Conservation (phyloP, 305 asterid genomes). For the Lippia alba region DNA sequence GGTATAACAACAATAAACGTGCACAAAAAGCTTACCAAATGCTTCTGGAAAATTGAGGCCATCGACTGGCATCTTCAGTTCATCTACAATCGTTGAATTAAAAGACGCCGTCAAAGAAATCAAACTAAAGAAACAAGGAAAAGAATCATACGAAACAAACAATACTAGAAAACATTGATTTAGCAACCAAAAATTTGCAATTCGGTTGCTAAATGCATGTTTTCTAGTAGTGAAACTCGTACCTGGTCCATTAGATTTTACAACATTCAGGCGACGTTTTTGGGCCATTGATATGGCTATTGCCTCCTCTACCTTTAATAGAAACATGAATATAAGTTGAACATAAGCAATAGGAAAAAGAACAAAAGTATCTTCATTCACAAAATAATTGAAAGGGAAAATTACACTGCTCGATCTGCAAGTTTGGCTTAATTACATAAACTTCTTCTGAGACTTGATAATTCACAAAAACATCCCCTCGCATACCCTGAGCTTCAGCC, state of each 20-base stretch:
- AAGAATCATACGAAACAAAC: not conserved
- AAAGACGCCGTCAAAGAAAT: not conserved
- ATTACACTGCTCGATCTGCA: no score
- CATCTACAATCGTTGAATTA: slow-evolving; percentile 52
- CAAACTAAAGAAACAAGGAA: not conserved
- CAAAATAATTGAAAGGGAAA: no score
- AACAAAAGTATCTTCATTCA: not conserved
- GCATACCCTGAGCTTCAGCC: no score
- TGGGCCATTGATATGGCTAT: slow-evolving; percentile 75
- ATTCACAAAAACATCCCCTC: no score
- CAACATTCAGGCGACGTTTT: slow-evolving; percentile 51
- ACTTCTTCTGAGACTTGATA: no score
- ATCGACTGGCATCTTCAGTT: slow-evolving; percentile 65
- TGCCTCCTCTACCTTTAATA: slow-evolving; percentile 71
- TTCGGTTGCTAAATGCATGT: no score
- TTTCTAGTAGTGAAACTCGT: slow-evolving; percentile 5
- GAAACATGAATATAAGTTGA: not conserved
- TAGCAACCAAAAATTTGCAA: no score
- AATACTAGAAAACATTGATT: not conserved
- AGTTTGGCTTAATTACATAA: no score
- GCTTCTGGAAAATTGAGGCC: slow-evolving; percentile 56
- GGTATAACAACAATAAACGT: not conserved
- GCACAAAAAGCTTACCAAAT: slow-evolving; percentile 50
- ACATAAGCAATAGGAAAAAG: slow-evolving; percentile 3
- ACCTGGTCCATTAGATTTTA: slow-evolving; percentile 50